phyloP scores from a whole-genome alignment of 768 basidiomycete genomes.

The Suillus weaverae region DNA sequence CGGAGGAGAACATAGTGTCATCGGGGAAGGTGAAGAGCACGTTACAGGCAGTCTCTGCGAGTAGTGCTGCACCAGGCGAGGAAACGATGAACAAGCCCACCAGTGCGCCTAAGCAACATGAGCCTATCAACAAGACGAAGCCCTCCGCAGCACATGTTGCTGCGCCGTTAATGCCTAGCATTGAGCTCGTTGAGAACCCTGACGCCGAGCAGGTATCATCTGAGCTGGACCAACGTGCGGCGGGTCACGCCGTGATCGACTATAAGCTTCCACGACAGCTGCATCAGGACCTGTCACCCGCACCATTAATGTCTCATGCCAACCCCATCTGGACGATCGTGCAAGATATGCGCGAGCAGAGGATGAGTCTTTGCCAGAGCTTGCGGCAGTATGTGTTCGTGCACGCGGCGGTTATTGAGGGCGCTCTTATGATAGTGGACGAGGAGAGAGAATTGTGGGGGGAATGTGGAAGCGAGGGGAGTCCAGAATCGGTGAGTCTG shows the following conservation, averaged over 20 bases:
- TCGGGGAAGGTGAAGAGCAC: not conserved
- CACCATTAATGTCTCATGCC: constrained; percentile 57
- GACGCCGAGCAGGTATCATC: not conserved
- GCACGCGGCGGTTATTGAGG: constrained; percentile 82
- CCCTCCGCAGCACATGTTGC: not conserved
- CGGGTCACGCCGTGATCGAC: constrained; percentile 38
- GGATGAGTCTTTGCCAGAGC: constrained; percentile 96
- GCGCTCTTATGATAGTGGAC: constrained; percentile 73
- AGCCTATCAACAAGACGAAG: constrained; percentile 4
- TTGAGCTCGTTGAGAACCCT: constrained; percentile 3
- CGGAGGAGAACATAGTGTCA: constrained; percentile 1
- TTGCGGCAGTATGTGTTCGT: constrained; percentile 94
- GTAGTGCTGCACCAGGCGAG: not conserved
- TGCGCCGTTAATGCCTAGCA: constrained; percentile 1
- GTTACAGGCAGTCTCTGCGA: not conserved
- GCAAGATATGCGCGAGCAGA: constrained; percentile 92
- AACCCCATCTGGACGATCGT: constrained; percentile 82
- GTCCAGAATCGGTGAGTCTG: constrained; percentile 14
- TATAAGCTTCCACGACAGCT: constrained; percentile 64
- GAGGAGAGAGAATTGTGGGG: constrained; percentile 54
- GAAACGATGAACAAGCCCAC: constrained; percentile 3
- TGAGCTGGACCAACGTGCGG: constrained; percentile 15
- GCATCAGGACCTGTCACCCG: constrained; percentile 55
- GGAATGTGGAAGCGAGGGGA: constrained; percentile 22
- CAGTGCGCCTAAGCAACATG: not conserved